Conservation (phyloP, 441 rosid genomes). For the Pelargonium cotyledonis region DNA sequence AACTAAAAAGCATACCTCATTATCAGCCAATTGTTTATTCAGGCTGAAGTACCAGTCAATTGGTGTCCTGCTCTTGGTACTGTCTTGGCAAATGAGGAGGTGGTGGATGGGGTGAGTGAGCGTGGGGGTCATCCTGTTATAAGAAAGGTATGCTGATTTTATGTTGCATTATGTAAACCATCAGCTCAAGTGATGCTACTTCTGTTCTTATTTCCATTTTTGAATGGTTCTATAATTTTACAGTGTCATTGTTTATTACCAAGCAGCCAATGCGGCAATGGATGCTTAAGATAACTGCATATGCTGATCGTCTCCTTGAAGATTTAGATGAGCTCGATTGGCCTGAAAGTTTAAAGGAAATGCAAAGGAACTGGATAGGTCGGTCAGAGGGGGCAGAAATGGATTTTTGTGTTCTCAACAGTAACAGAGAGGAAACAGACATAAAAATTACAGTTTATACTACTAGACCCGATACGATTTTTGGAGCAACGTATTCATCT, state of each 20-base stretch:
- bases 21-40: constrained; percentile 21
- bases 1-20: constrained; percentile 22
- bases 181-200: constrained; percentile 12
- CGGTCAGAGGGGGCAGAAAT: constrained; percentile 88
- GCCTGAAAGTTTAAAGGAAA: constrained; percentile 92
- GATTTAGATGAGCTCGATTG: constrained; percentile 90
- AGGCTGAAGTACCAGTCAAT: constrained; percentile 98
- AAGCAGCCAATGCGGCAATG: constrained; percentile 99
- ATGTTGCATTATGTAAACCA: constrained; percentile 9
- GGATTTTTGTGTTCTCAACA: constrained; percentile 54
- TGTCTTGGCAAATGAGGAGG: constrained; percentile 98
- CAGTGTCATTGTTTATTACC: constrained; percentile 96
- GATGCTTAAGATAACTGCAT: constrained; percentile 95
- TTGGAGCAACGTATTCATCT: constrained; percentile 78
- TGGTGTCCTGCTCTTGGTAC: constrained; percentile 99
- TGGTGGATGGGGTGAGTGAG: constrained; percentile 93
- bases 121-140: constrained; percentile 95
- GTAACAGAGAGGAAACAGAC: constrained; percentile 47
- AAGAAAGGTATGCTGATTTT: constrained; percentile 59
- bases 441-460: constrained; percentile 63
- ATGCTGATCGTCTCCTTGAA: constrained; percentile 89
- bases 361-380: constrained; percentile 97
- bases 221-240: constrained; percentile 71
- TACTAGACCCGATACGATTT: constrained; percentile 84
- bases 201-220: constrained; percentile 31